Conservation (phyloP, 1,284 basidiomycete species). For the Spongispora temasekensis region DNA sequence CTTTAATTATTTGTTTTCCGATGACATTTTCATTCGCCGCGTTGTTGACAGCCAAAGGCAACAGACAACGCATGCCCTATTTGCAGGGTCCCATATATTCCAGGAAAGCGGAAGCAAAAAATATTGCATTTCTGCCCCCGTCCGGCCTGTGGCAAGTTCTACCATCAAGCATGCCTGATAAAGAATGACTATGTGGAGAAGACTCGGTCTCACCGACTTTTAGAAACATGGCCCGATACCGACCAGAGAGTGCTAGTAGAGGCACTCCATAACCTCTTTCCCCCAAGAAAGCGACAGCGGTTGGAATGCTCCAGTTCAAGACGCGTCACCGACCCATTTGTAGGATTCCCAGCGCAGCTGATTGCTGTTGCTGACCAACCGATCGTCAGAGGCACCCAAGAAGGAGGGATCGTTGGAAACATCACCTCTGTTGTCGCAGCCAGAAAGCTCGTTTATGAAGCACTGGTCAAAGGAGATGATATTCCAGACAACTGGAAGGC, state of each 20-base stretch:
- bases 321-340: conserved; percentile 16
- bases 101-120: conserved; percentile 30
- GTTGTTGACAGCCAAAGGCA: conserved; percentile 37
- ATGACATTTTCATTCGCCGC: not conserved
- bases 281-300: conserved; percentile 29
- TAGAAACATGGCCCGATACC: conserved; percentile 18
- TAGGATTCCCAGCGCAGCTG: conserved; percentile 36
- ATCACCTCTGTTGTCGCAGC: conserved; percentile 43
- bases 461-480: conserved; percentile 22
- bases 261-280: not conserved
- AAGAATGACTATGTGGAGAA: conserved; percentile 34
- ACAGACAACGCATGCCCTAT: conserved; percentile 35
- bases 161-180: conserved; percentile 46
- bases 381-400: conserved; percentile 44
- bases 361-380: conserved; percentile 46
- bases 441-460: conserved; percentile 41
- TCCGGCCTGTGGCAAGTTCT: conserved; percentile 43
- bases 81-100: conserved; percentile 45
- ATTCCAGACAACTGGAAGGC: conserved; percentile 39
- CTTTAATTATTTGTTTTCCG: not conserved
- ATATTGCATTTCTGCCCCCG: conserved; percentile 56
- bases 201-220: not conserved
- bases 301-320: not conserved
- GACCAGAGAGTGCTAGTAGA: conserved; percentile 12
- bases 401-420: conserved; percentile 48